Evolutionary conservation across 805 yeast genomes (phyloP).

Genomic region (Metschnikowia peoriensis): DNA sequence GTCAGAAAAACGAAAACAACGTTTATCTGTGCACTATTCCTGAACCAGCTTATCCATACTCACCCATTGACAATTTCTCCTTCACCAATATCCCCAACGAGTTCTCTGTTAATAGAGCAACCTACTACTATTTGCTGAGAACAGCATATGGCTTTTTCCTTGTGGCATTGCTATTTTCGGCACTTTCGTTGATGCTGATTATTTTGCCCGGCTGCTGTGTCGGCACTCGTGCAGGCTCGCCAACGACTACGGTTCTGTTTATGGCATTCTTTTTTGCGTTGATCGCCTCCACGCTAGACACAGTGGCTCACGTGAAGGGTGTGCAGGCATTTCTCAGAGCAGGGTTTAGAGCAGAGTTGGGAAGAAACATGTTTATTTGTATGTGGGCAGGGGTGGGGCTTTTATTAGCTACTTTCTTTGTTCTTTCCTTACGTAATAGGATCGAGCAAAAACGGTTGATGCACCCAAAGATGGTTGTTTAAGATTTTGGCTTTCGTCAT

Average conservation of each 20-base stretch:
- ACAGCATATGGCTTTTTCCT: constrained; percentile 28
- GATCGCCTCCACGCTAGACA: constrained; percentile 47
- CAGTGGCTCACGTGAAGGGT: constrained; percentile 57
- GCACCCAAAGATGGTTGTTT: not conserved
- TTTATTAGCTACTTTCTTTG: constrained; percentile 15
- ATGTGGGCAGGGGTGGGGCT: constrained; percentile 54
- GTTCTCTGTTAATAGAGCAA: constrained; percentile 47
- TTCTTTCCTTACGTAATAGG: not conserved
- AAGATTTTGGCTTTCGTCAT: not conserved
- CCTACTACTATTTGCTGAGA: constrained; percentile 65
- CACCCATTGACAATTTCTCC: constrained; percentile 30
- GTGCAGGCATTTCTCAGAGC: constrained; percentile 44
- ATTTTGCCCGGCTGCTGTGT: constrained; percentile 9
- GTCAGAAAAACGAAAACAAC: constrained; percentile 21
- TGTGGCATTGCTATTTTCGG: constrained; percentile 62
- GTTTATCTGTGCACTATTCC: constrained; percentile 20
- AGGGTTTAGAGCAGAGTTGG: constrained; percentile 44
- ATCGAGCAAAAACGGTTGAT: not conserved
- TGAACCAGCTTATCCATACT: constrained; percentile 31
- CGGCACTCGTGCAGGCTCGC: constrained; percentile 11
- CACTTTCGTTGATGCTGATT: constrained; percentile 46
- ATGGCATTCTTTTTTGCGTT: constrained; percentile 42
- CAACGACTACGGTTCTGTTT: constrained; percentile 10
- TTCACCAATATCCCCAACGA: constrained; percentile 43
- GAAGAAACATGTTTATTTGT: constrained; percentile 54